phyloP scores from a whole-genome alignment of 768 basidiomycete genomes.

The Suillus paluster region DNA sequence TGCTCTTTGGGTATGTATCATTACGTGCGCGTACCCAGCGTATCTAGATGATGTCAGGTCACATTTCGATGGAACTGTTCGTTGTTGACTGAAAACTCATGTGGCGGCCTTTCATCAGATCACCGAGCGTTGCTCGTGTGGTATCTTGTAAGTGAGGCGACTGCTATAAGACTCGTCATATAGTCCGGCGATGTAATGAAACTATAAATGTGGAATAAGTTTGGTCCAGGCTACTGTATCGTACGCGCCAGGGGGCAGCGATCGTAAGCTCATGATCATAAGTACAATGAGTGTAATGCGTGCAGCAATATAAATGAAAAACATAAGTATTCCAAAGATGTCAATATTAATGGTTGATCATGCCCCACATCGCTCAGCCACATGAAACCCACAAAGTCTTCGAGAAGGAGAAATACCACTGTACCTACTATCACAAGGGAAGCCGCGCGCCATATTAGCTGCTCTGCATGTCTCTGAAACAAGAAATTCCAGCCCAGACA shows the following conservation, averaged over 20 bases:
- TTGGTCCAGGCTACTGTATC: constrained; percentile 19
- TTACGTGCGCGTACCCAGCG: not conserved
- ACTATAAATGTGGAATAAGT: constrained; percentile 11
- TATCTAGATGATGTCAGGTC: not conserved
- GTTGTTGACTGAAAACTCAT: not conserved
- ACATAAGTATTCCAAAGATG: too few relatives aligned
- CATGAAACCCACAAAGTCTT: too few relatives aligned
- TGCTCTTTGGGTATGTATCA: not conserved
- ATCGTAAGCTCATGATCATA: constrained; percentile 13
- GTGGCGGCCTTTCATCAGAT: too few relatives aligned
- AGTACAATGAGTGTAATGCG: constrained; percentile 16
- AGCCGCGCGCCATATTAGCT: constrained; percentile 28
- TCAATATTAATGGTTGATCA: too few relatives aligned
- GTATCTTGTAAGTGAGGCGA: not conserved
- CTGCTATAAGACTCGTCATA: too few relatives aligned
- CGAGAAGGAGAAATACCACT: not conserved
- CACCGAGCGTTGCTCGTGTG: not conserved
- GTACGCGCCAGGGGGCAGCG: constrained; percentile 18
- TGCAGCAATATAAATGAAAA: constrained; percentile 14
- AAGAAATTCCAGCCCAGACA: constrained; percentile 25
- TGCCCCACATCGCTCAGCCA: too few relatives aligned
- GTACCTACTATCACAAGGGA: constrained; percentile 19
- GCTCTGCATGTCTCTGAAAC: constrained; percentile 22
- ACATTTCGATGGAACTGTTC: not conserved
- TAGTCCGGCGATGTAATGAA: not conserved